Conservation (phyloP, 2,329 filamentous ascomycete species). For the Stachybotrys echinatus region DNA sequence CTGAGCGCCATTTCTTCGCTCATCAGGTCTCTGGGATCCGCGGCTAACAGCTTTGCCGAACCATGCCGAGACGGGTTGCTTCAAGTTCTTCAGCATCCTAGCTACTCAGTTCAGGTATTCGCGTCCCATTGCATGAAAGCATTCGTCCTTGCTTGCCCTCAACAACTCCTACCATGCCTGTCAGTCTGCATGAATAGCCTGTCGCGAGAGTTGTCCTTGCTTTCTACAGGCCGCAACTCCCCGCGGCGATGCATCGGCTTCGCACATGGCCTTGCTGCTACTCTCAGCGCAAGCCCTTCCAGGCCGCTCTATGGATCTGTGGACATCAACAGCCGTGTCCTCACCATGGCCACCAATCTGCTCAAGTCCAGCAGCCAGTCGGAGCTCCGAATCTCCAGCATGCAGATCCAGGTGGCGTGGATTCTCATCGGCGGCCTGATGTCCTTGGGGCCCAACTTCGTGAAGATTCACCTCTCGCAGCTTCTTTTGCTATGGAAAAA, state of each 20-base stretch:
- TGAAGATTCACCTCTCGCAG: constrained; percentile 96
- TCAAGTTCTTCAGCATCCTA: constrained; percentile 88
- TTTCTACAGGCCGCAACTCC: constrained; percentile 70
- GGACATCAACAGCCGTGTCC: constrained; percentile 86
- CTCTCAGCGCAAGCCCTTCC: constrained; percentile 81
- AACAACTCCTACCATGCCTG: constrained; percentile 84
- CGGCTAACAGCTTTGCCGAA: constrained; percentile 74
- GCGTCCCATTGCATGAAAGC: constrained; percentile 79
- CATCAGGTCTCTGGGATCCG: constrained; percentile 75
- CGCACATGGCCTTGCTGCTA: constrained; percentile 84
- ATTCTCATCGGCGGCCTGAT: constrained; percentile 94
- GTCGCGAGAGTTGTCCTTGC: constrained; percentile 74
- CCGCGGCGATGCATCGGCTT: constrained; percentile 83
- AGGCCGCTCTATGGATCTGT: constrained; percentile 92
- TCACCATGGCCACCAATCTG: constrained; percentile 85
- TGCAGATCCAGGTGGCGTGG: constrained; percentile 97
- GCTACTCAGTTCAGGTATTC: constrained; percentile 92
- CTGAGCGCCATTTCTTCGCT: constrained; percentile 76
- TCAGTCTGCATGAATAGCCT: constrained; percentile 97
- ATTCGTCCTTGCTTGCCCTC: constrained; percentile 85
- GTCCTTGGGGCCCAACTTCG: constrained; percentile 94
- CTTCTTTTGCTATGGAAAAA: constrained; percentile 95
- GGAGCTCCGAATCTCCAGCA: constrained; percentile 84
- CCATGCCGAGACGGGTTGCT: constrained; percentile 79
- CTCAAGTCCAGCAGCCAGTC: constrained; percentile 90